Conservation (phyloP, 83 land plant genomes). For the Isoetes engelmannii region DNA sequence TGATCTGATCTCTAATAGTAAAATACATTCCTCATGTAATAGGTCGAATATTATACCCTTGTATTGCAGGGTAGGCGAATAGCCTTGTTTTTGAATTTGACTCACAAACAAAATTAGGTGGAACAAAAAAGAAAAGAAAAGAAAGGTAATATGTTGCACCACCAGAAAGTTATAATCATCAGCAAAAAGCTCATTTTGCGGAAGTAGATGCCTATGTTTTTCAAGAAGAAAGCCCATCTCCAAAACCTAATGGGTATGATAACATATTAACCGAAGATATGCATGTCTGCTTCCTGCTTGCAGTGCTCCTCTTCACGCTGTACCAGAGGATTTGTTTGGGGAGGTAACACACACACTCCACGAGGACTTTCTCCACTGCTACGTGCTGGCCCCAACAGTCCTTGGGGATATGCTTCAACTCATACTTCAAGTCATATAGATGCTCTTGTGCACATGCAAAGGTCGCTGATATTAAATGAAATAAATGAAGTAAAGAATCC, state of each 20-base stretch:
- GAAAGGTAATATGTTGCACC: constrained; percentile 14
- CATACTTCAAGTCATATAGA: no score
- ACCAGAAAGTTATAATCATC: constrained; percentile 31
- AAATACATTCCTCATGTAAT: background rate
- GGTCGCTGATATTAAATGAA: no score
- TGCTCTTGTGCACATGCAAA: no score
- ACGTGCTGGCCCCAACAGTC: background rate
- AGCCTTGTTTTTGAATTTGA: background rate
- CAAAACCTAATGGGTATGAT: constrained; percentile 24
- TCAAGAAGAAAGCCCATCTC: constrained; percentile 68
- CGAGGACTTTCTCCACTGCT: background rate
- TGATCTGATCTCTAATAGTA: background rate
- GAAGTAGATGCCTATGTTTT: constrained; percentile 72
- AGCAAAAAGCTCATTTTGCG: constrained; percentile 50
- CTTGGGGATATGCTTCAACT: no score
- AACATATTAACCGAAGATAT: constrained; percentile 14
- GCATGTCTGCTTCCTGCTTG: constrained; percentile 22
- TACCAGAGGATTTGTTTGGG: constrained; percentile 29
- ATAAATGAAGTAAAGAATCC: no score
- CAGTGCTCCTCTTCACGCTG: constrained; percentile 37
- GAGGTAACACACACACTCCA: constrained; percentile 8
- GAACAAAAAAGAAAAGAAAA: constrained; percentile 34
- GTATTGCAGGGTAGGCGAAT: background rate
- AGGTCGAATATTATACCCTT: background rate
- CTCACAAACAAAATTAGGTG: background rate